phyloP scores from a whole-genome alignment of 1,284 basidiomycete genomes.

The Cryptococcus floricola region DNA sequence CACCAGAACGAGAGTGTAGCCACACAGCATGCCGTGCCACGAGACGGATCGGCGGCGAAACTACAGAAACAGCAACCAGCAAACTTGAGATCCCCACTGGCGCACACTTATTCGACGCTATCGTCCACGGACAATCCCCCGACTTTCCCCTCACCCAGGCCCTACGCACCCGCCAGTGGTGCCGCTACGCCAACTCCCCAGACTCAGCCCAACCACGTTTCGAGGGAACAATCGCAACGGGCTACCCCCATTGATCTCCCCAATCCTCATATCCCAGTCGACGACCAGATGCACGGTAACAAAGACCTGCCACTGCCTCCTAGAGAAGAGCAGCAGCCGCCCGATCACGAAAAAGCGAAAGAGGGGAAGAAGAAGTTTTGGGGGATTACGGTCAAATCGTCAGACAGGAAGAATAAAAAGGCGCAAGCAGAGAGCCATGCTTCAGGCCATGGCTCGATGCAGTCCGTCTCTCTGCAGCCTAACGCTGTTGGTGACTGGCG shows the following conservation, averaged over 20 bases:
- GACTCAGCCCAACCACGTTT: neutral
- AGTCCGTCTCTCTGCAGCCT: neutral
- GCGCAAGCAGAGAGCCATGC: constrained; percentile 12
- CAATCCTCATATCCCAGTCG: constrained; percentile 6
- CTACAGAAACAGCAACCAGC: neutral
- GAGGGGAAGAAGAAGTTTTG: constrained; percentile 37
- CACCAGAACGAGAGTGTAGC: neutral
- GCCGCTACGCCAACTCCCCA: neutral
- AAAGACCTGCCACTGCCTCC: neutral
- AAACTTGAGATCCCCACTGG: neutral
- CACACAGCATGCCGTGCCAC: neutral
- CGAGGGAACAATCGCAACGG: neutral
- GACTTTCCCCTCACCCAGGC: constrained; percentile 10
- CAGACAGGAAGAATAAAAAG: constrained; percentile 20
- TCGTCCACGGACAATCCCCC: constrained; percentile 9
- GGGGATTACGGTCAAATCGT: constrained; percentile 19
- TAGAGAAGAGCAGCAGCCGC: constrained; percentile 1
- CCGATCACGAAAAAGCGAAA: constrained; percentile 1
- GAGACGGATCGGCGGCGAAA: neutral
- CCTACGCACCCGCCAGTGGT: constrained; percentile 1
- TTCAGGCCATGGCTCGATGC: constrained; percentile 4
- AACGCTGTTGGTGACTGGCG: constrained; percentile 6
- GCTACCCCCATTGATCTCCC: neutral
- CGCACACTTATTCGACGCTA: constrained; percentile 12
- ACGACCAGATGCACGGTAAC: neutral